Base-by-base conservation (phyloP, 169 alveolate genomes). In the Amoebophrya sp. region DNA sequence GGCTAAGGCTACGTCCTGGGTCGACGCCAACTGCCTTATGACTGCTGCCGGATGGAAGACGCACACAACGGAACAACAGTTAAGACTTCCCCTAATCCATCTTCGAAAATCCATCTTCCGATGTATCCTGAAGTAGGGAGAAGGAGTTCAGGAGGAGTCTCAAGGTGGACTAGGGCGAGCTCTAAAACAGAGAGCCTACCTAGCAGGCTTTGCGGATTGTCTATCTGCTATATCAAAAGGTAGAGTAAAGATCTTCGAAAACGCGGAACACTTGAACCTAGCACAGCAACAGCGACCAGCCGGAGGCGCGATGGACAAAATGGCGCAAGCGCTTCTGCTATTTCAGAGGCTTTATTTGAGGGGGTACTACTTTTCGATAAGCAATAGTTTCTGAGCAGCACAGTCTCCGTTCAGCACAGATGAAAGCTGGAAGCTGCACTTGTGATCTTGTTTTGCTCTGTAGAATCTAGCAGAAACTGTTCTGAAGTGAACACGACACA, bases 1-100 rank as follows among this genome's bases (percentile, higher is more conserved):
- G 33, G 83, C 18, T 1, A 65, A 65, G 33, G 0, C 83, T 6
- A 1, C 18, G 83, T 65, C 83, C 36, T 65, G 83, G 83, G n/a
- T 65, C 33, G 83, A 65, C 83, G 83, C 18, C 36, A 65, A 65
- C 83, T 65, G 83, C 26, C 83, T 65, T 29, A 65, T 65, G 83
- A 65, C 83, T 10, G 36, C 83, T 10, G 83, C 83, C 33, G 36
- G 10, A 36, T 65, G 83, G 83, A 65, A 65, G 83, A 10, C n/a
- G 12, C 83, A 65, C 38, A 6, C 36, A 29, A 65, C 83, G 83
- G 83, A 65, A 36, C 83, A 65, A 36, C 83, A 65, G n/a, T n/a
- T n/a, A n/a, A n/a, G n/a, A n/a, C n/a, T n/a, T n/a, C n/a, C n/a
- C n/a, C n/a, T n/a, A n/a, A n/a, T n/a, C n/a, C n/a, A n/a, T n/a